Conservation (phyloP, 2,329 filamentous ascomycete species). For the Neospermospora avenae region DNA sequence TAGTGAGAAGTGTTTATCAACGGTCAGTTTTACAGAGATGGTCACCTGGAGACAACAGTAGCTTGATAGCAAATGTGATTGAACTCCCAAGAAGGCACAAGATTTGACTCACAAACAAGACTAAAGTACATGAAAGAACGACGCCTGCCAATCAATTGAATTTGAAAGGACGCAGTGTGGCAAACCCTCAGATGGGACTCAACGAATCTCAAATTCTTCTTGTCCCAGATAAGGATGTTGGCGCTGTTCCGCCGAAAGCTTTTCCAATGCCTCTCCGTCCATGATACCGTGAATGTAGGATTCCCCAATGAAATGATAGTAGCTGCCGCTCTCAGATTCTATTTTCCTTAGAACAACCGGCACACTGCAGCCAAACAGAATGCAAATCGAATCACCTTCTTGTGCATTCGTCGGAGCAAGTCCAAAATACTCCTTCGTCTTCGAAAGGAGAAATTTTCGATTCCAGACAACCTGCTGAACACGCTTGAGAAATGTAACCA, state of each 20-base stretch:
- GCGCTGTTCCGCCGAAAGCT: neutral
- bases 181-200: neutral
- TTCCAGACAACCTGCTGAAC: constrained; percentile 16
- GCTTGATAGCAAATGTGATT: too few relatives aligned
- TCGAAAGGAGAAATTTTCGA: constrained; percentile 11
- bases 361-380: constrained; percentile 26
- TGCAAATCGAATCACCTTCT: constrained; percentile 21
- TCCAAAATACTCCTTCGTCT: constrained; percentile 5
- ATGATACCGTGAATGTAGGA: constrained; percentile 26
- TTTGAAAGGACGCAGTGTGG: neutral
- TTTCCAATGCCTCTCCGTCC: constrained; percentile 11
- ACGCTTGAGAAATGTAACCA: constrained; percentile 14
- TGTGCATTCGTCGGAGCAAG: constrained; percentile 2
- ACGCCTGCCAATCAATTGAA: neutral
- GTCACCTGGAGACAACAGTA: neutral
- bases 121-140: neutral
- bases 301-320: constrained; percentile 20
- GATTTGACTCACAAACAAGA: neutral
- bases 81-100: too few relatives aligned
- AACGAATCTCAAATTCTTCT: neutral
- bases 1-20: neutral
- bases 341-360: constrained; percentile 19
- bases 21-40: neutral
- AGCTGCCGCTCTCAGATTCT: neutral
- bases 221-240: neutral